Evolutionary conservation across 116 monocot species (phyloP), one percentile per base, ranked within the genome.

Genomic region (Dioscorea cayenensis): DNA sequence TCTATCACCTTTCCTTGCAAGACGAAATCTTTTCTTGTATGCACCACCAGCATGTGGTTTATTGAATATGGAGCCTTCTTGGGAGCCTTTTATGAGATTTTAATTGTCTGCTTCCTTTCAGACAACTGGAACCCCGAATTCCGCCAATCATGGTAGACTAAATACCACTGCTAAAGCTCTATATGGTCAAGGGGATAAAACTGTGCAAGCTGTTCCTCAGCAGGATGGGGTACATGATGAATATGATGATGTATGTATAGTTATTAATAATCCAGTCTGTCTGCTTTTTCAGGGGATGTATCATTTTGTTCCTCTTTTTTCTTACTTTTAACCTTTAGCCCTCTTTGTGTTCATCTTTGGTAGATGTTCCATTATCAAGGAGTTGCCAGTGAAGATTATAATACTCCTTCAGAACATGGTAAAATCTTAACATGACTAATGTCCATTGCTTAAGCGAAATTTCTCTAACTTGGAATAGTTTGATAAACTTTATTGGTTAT

Each of bases 171-270:
- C 60, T 73, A 36, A 59, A 6, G 43, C n/a, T 36, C n/a, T 48
- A 55, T 66, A 66, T 20, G 49, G 12, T 49, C 67, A 71, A 73
- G 65, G 71, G 67, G 25, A 49, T 68, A 77, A 61, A 66, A 55
- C 50, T 60, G 11, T 70, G 73, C 32, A 35, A 59, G 36, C 43
- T 13, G 70, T 95, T 79, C 90, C 89, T 36, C 95, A 95, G 69
- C 66, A 72, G 36, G 95, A 96, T 83, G 95, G 95, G 61, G 61
- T 76, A 61, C 85, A 92, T 69, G 95, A 96, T 81, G 92, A 89
- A 58, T 92, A 86, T 78, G 87, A 85, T 55, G 79, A 89, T 72
- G 95, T 91, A 95, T 69, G 73, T 68, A 27, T 17, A 21, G 12
- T 50, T 64, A 52, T 27, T 43, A 25, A 25, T 59, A 43, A 21